Percentiles rank a stretch among this genome's conserved stretches.
These are phyloP conservation scores for Xylaria palmicola DNA, from an alignment of 495 filamentous ascomycete genomes.

Conservation along the genomic window DNA sequence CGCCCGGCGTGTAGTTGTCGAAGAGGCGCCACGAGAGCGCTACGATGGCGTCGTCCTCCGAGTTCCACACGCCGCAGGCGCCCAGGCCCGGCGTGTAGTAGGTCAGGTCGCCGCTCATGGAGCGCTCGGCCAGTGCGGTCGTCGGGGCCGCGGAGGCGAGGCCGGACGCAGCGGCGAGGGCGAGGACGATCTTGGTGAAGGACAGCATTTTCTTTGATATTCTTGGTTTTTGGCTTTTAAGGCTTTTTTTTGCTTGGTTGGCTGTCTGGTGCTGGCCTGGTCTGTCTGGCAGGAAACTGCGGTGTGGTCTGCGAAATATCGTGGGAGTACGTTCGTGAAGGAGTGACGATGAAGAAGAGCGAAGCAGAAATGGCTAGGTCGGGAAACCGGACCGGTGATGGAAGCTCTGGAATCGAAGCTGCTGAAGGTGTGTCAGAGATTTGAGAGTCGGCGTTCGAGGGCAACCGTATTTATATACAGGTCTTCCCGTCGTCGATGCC, in stretches of 20 bases:
- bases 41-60: slow-evolving; percentile 37
- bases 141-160: slow-evolving; percentile 28
- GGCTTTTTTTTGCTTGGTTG: neutral
- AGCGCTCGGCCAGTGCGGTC: neutral
- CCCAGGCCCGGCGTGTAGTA: slow-evolving; percentile 44
- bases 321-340: neutral
- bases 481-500: neutral
- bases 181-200: slow-evolving; percentile 18
- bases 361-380: neutral
- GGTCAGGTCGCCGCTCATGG: slow-evolving; percentile 37
- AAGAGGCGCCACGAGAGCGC: slow-evolving; percentile 46
- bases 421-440: neutral
- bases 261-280: neutral
- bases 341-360: slow-evolving; percentile 6
- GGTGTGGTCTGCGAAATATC: neutral
- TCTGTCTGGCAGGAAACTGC: neutral
- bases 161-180: slow-evolving; percentile 26
- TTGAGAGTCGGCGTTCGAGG: neutral
- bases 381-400: slow-evolving; percentile 5
- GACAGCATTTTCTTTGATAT: no score
- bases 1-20: slow-evolving; percentile 48
- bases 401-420: neutral
- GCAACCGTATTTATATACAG: neutral
- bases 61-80: slow-evolving; percentile 40
- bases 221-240: slow-evolving; percentile 4